phyloP scores from a whole-genome alignment of 116 monocot species.

The Phalaenopsis hybrid region DNA sequence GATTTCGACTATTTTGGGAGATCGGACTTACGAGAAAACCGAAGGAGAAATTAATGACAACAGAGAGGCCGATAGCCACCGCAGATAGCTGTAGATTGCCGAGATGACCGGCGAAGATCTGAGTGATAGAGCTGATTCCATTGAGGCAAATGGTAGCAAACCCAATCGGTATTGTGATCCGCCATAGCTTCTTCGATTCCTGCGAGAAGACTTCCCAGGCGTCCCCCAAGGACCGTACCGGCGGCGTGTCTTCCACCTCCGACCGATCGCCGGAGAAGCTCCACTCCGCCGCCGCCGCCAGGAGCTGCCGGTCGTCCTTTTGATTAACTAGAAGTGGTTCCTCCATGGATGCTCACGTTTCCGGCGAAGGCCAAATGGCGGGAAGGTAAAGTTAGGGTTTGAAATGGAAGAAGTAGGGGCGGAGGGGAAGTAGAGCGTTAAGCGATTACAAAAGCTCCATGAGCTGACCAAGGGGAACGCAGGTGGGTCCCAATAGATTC shows the following conservation, averaged over 20 bases:
- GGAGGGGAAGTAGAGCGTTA: no score
- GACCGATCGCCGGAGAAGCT: no score
- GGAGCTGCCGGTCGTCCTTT: neutral
- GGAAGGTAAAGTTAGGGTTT: no score
- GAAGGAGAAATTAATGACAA: constrained; percentile 70
- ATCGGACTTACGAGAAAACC: constrained; percentile 58
- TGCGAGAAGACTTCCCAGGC: constrained; percentile 25
- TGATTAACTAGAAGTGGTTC: neutral
- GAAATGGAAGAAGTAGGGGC: no score
- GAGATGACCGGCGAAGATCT: constrained; percentile 75
- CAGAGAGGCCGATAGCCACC: constrained; percentile 60
- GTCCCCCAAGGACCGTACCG: constrained; percentile 14
- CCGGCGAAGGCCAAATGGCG: no score
- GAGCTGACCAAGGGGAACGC: no score
- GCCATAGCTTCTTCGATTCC: constrained; percentile 62
- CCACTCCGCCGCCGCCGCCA: neutral
- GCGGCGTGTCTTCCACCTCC: constrained; percentile 19
- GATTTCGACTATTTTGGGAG: neutral
- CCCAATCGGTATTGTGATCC: constrained; percentile 50
- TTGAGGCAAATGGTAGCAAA: constrained; percentile 56
- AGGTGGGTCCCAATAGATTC: no score
- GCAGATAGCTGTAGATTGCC: constrained; percentile 82
- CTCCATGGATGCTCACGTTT: neutral
- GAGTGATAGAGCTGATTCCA: constrained; percentile 54
- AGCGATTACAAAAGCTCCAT: no score